phyloP scores from a whole-genome alignment of 2,329 filamentous ascomycete species.

The Sporothrix pseudoabietina region DNA sequence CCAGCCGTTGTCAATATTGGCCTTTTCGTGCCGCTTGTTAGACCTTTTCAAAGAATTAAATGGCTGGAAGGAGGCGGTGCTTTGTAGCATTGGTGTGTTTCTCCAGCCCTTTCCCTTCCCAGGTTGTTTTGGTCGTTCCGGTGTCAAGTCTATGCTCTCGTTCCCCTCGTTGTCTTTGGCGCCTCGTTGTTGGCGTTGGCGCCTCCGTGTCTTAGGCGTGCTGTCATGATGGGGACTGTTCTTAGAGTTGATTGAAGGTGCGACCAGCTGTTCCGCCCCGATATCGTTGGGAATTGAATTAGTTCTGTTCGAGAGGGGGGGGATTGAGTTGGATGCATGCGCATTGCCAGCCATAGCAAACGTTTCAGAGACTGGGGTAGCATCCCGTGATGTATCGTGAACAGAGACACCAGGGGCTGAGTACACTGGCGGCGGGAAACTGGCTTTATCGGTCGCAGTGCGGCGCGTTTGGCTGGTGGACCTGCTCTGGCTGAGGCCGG shows the following conservation, averaged over 20 bases:
- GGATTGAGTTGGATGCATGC: background rate
- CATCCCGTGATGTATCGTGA: slow-evolving; percentile 14
- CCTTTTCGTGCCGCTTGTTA: slow-evolving; percentile 48
- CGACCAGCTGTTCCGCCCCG: background rate
- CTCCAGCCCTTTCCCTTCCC: slow-evolving; percentile 59
- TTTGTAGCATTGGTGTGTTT: slow-evolving; percentile 62
- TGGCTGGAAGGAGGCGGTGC: slow-evolving; percentile 63
- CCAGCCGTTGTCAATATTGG: slow-evolving; percentile 72
- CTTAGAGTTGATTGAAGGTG: background rate
- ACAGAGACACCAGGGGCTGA: background rate
- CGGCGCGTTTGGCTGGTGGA: slow-evolving; percentile 12
- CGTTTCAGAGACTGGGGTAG: background rate
- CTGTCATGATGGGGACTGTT: background rate
- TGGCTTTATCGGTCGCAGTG: background rate
- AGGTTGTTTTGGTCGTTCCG: slow-evolving; percentile 33
- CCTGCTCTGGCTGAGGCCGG: background rate
- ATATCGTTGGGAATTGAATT: background rate
- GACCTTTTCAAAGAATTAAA: slow-evolving; percentile 63
- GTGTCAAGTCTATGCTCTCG: slow-evolving; percentile 38
- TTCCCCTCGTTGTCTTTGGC: slow-evolving; percentile 33
- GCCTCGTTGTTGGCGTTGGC: slow-evolving; percentile 42
- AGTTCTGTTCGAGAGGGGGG: background rate
- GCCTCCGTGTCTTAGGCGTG: slow-evolving; percentile 29
- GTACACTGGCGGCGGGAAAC: background rate
- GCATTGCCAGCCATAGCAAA: background rate